phyloP scores from a whole-genome alignment of 2,329 filamentous ascomycete species.

The Tetracladium maxilliforme region DNA sequence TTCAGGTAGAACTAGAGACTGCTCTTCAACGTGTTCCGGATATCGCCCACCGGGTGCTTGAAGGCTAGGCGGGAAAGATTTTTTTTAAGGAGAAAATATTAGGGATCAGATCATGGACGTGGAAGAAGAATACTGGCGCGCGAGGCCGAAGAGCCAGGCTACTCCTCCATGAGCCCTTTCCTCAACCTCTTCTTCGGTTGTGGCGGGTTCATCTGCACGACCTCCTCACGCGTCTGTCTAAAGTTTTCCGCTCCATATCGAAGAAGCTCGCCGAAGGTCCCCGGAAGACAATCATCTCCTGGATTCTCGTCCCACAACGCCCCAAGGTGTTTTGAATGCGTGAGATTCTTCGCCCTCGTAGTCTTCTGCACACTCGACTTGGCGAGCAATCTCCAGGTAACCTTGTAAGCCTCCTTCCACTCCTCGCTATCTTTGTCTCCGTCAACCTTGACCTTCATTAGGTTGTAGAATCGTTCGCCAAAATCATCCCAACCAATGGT shows the following conservation, averaged over 20 bases:
- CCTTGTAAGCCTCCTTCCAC: slow-evolving; percentile 13
- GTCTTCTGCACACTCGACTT: slow-evolving; percentile 18
- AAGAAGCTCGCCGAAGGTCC: slow-evolving; percentile 15
- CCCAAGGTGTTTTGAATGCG: slow-evolving; percentile 13
- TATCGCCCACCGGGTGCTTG: too few species aligned
- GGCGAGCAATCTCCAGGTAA: slow-evolving; percentile 14
- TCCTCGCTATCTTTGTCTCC: slow-evolving; percentile 9
- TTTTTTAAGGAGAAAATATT: too few species aligned
- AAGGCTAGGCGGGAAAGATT: too few species aligned
- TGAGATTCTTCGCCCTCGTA: slow-evolving; percentile 13
- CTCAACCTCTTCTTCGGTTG: too few species aligned
- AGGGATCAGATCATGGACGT: too few species aligned
- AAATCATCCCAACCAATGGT: slow-evolving; percentile 14
- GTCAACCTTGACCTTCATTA: slow-evolving; percentile 11
- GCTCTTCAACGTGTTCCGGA: too few species aligned
- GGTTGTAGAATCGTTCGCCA: slow-evolving; percentile 15
- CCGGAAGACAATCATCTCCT: slow-evolving; percentile 13
- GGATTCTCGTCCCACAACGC: slow-evolving; percentile 17
- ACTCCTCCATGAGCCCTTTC: too few species aligned
- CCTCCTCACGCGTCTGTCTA: slow-evolving; percentile 3
- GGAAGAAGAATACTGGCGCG: too few species aligned
- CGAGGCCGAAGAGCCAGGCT: too few species aligned
- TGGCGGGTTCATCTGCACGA: too few species aligned
- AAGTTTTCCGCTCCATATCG: slow-evolving; percentile 11
- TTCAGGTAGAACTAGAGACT: too few species aligned